Conservation (phyloP, 78 protist species). For the Monocercomonoides exilis region DNA sequence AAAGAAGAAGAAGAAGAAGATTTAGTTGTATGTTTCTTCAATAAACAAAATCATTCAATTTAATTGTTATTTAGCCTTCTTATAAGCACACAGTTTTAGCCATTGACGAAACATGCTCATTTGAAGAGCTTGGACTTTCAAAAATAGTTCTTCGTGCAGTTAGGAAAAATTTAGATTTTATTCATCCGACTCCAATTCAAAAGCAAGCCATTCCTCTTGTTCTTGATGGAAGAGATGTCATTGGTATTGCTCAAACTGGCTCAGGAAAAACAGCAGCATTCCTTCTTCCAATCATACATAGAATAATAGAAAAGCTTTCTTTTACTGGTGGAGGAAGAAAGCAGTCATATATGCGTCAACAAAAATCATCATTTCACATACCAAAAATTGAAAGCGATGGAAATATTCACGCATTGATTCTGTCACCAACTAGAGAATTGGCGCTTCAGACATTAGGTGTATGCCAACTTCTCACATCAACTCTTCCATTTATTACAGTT, state of each 20-base stretch:
- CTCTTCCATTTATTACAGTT: constrained; percentile 36
- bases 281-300: constrained; percentile 81
- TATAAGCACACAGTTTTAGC: no score
- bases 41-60: no score
- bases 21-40: no score
- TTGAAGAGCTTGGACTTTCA: background rate
- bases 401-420: background rate
- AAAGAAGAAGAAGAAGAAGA: no score
- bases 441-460: constrained; percentile 36
- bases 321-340: background rate
- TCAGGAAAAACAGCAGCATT: constrained; percentile 96
- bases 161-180: constrained; percentile 43
- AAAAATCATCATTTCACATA: background rate
- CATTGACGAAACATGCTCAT: background rate
- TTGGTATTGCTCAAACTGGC: constrained; percentile 91
- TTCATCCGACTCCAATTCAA: constrained; percentile 87
- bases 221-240: constrained; percentile 66
- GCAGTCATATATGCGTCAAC: background rate
- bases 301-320: background rate
- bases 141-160: background rate
- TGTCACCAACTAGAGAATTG: constrained; percentile 30
- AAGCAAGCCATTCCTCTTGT: constrained; percentile 85
- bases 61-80: no score
- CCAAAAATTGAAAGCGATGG: no score
- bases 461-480: background rate